Evolutionary conservation across 2,329 filamentous ascomycete species (phyloP), one percentile per base, ranked within the genome.

Genomic region (Neofusicoccum cordaticola): DNA sequence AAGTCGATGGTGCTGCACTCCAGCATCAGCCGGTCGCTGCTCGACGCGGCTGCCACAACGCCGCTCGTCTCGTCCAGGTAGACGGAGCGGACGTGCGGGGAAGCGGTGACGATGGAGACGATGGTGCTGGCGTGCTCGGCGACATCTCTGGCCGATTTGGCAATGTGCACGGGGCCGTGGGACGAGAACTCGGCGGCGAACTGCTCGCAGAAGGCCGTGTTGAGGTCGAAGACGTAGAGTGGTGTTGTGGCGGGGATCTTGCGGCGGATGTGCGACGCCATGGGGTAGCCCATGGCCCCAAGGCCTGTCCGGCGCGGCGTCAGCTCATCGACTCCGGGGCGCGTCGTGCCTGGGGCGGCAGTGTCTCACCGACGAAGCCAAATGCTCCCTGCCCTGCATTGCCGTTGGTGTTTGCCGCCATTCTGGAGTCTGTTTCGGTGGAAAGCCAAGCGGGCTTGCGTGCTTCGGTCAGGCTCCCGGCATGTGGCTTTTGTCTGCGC

Each of bases 1-100:
- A 73, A 69, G 42, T 75, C 72, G 31, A 75, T 75, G 1, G 73
- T 75, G 63, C 73, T 75, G 62, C 72, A 74, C 50, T 75, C 73
- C 19, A 72, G 67, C 62, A 74, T 50, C 9, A 75, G 64, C 12
- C 73, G 68, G 15, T 67, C 65, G 17, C 19, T 48, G 53, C 74
- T 66, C 7, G 62, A 63, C 17, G 17, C 68, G 0, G 68, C 68
- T 7, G 71, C 69, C 6, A 75, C 69, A 0, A 75, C 72, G 0
- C 73, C 73, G 51, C 66, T 64, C 6, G 60, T 62, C 11, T 69
- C 67, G 35, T 74, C 71, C 12, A 75, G 51, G 65, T 72, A 75
- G 5, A 75, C 73, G 42, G 71, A 68, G 22, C 70, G 72, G 2
- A 75, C 73, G 62, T 75, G 71, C 12, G 34, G 47, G 0, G 67